Evolutionary conservation across 176 grass and related monocot species (phyloP).

Genomic region (Pharus latifolius): DNA sequence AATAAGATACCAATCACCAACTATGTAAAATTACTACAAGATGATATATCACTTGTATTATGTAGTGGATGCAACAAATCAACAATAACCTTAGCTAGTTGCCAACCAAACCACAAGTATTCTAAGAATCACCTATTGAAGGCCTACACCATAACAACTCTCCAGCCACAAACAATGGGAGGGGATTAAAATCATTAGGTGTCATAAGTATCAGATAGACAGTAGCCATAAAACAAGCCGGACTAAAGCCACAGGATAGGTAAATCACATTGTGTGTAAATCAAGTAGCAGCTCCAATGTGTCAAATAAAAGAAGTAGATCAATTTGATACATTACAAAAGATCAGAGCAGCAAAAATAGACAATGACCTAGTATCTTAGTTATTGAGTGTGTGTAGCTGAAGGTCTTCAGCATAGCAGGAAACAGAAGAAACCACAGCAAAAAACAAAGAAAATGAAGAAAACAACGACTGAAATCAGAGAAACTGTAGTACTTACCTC

Average conservation of each 20-base stretch:
- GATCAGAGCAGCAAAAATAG: background rate
- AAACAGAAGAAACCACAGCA: background rate
- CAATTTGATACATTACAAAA: background rate
- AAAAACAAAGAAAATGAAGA: background rate
- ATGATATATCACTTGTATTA: too few species aligned
- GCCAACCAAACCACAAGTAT: too few species aligned
- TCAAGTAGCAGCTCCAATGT: too few species aligned
- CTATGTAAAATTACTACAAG: too few species aligned
- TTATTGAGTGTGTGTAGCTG: background rate
- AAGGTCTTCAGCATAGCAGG: background rate
- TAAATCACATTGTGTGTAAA: background rate
- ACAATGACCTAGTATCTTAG: background rate
- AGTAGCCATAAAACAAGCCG: background rate
- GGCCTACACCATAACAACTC: background rate
- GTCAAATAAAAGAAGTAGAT: background rate
- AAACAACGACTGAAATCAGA: background rate
- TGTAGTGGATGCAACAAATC: too few species aligned
- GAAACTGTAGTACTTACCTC: slow-evolving; percentile 45
- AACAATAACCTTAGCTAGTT: too few species aligned
- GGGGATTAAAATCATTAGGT: background rate
- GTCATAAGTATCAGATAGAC: too few species aligned
- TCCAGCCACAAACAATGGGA: too few species aligned
- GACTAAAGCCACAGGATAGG: background rate
- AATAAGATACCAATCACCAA: background rate
- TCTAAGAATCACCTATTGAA: too few species aligned